phyloP scores from a whole-genome alignment of 176 grass and related monocot species.

The Aegilops speltoides region DNA sequence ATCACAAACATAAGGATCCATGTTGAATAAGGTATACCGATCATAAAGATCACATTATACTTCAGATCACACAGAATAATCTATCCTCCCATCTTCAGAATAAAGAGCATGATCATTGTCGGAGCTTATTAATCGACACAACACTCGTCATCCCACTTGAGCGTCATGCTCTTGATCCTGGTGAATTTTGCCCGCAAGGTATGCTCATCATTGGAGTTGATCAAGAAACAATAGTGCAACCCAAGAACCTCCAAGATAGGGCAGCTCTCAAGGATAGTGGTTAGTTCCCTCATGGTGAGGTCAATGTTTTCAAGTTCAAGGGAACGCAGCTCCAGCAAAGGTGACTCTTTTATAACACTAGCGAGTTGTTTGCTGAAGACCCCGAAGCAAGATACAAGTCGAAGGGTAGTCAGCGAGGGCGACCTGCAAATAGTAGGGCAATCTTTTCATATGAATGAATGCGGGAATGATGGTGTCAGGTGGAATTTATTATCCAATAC shows the following conservation, averaged over 20 bases:
- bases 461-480: no score
- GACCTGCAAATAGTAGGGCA: not conserved
- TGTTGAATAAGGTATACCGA: not conserved
- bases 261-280: not conserved
- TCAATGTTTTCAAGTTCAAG: not conserved
- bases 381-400: not conserved
- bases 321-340: not conserved
- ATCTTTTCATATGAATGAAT: not conserved
- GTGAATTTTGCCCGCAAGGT: not conserved
- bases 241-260: not conserved
- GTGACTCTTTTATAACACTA: not conserved
- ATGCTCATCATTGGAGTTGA: not conserved
- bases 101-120: no score
- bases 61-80: not conserved
- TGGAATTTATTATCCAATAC: no score
- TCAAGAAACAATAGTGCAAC: not conserved
- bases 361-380: not conserved
- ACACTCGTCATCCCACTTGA: not conserved
- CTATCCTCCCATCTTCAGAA: not conserved
- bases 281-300: not conserved
- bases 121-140: no score
- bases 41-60: not conserved
- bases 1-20: not conserved
- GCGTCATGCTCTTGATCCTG: not conserved
- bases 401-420: not conserved